phyloP scores from a whole-genome alignment of 2,329 filamentous ascomycete species.

The Diaporthe humulicola region DNA sequence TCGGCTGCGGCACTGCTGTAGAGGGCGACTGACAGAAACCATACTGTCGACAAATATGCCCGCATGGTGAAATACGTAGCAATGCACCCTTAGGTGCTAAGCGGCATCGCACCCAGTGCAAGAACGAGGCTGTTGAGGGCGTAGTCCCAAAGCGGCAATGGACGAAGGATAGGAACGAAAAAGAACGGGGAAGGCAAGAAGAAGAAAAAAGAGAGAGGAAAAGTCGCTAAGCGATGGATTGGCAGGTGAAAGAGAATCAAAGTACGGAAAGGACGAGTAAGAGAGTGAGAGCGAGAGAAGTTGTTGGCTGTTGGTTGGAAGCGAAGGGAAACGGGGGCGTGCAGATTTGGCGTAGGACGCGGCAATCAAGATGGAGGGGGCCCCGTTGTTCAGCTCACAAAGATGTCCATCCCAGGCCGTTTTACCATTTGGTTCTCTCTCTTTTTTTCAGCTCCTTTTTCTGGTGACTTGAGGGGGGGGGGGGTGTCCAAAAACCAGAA shows the following conservation, averaged over 20 bases:
- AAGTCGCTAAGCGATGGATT: not conserved
- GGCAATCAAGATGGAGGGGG: constrained; percentile 8
- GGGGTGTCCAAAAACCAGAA: not conserved
- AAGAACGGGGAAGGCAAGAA: not conserved
- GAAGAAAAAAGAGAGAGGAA: constrained; percentile 11
- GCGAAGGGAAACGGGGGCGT: constrained; percentile 10
- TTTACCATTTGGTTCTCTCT: not conserved
- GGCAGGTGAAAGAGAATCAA: not conserved
- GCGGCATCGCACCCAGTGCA: constrained; percentile 7
- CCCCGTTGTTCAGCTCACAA: constrained; percentile 19
- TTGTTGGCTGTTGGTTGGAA: constrained; percentile 2
- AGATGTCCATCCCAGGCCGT: not conserved
- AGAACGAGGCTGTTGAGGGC: constrained; percentile 2
- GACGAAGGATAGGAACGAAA: not conserved
- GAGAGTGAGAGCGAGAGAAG: not conserved
- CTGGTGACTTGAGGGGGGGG: not conserved
- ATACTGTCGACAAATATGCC: not conserved
- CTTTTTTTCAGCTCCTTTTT: constrained; percentile 3
- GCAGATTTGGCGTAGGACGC: constrained; percentile 28
- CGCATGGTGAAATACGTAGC: constrained; percentile 3
- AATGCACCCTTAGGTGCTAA: not conserved
- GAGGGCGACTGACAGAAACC: not conserved
- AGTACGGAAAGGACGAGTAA: not conserved
- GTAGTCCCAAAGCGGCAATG: not conserved
- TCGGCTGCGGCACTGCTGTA: not conserved